Evolutionary conservation across 2,329 filamentous ascomycete species (phyloP), one percentile per base, ranked within the genome.

Genomic region (Fusarium stilboides): DNA sequence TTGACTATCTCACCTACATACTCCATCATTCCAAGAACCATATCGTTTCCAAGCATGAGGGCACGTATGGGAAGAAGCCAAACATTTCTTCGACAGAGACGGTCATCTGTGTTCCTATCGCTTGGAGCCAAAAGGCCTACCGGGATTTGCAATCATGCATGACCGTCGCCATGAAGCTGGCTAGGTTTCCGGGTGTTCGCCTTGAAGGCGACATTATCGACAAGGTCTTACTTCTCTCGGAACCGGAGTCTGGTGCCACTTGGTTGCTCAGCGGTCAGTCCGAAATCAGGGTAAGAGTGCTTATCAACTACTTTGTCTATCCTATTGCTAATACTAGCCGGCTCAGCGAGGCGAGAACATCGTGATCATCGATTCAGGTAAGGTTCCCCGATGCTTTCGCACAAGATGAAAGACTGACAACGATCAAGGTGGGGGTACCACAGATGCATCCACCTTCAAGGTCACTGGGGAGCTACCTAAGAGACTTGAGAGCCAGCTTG

Each of bases 111-210:
- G 50, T 46, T 3, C 61, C 61, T 6, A 26, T 53, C 1, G 51
- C 42, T 0, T 62, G 61, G 61, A 22, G 20, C 4, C 44, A 37
- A 20, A 46, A 45, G 14, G 57, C 56, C 1, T 13, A 36, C n/a
- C 44, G 61, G 5, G 14, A 39, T 12, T 55, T 65, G 24, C 62
- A 65, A n/a, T 31, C 26, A 3, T 58, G 46, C 4, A n/a, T 63
- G 12, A n/a, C 19, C 0, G 19, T 39, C 0, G 62, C 62, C 5
- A 20, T 31, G 3, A 42, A 33, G 10, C 22, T 39, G 2, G 46
- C 36, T n/a, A 17, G 36, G 2, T 65, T 65, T 15, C 51, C 45
- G 12, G 60, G 43, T 0, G n/a, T 63, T 6, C 15, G 33, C 8
- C 12, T 39, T 4, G 10, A 43, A 5, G 34, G 51, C 8, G 36